Evolutionary conservation across 2,329 filamentous ascomycete genomes (phyloP).

Genomic region (Plenodomus tracheiphilus): DNA sequence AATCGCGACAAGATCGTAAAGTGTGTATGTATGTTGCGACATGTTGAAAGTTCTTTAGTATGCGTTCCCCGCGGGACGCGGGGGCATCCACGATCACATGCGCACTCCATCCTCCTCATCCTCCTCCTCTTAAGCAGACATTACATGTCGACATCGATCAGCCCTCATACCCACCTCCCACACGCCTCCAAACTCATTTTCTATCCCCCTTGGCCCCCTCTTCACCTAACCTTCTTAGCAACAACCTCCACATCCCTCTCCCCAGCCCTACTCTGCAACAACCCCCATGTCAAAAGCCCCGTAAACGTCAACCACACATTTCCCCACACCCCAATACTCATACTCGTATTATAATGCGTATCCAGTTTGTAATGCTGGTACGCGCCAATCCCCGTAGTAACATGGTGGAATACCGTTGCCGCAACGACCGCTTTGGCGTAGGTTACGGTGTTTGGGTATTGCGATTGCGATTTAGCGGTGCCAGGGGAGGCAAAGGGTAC

Average conservation of each 20-base stretch:
- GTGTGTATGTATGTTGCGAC: too few species aligned
- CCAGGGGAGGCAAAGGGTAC: conserved; percentile 16
- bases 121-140: too few species aligned
- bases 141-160: too few species aligned
- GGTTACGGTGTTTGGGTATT: too few species aligned
- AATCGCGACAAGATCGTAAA: too few species aligned
- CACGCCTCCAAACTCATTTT: not conserved
- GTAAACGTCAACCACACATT: conserved; percentile 29
- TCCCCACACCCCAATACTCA: conserved; percentile 30
- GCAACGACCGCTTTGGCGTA: conserved; percentile 27
- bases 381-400: conserved; percentile 25
- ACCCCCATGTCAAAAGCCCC: conserved; percentile 16
- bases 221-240: conserved; percentile 13
- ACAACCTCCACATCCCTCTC: conserved; percentile 11
- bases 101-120: too few species aligned
- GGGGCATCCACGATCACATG: too few species aligned
- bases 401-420: conserved; percentile 27
- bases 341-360: conserved; percentile 28
- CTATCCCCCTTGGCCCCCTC: not conserved
- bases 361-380: conserved; percentile 31
- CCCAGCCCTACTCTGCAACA: conserved; percentile 12
- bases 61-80: too few species aligned
- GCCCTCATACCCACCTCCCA: too few species aligned
- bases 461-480: not conserved
- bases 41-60: too few species aligned